Evolutionary conservation across 805 yeast genomes (phyloP).

Genomic region (Yarrowia yakushimensis): DNA sequence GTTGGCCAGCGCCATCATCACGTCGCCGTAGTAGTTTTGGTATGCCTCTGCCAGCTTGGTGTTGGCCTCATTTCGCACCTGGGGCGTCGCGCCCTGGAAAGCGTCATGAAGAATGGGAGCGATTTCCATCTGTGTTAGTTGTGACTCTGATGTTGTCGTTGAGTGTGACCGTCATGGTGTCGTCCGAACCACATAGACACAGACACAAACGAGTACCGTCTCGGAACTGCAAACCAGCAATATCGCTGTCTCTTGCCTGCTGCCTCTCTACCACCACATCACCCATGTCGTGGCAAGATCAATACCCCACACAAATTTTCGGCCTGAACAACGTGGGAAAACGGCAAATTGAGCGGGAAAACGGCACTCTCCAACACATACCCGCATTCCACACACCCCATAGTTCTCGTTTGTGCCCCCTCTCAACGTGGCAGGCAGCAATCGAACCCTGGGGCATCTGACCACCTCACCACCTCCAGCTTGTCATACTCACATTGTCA

Average conservation of each 20-base stretch:
- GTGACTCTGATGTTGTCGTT: too few relatives aligned
- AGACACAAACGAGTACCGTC: too few relatives aligned
- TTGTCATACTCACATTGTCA: neutral
- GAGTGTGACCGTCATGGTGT: too few relatives aligned
- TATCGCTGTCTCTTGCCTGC: too few relatives aligned
- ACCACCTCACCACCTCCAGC: neutral
- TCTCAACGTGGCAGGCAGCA: too few relatives aligned
- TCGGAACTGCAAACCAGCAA: too few relatives aligned
- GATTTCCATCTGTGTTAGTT: slow-evolving; percentile 46
- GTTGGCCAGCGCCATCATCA: slow-evolving; percentile 63
- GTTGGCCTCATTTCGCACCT: slow-evolving; percentile 60
- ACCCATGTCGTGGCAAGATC: too few relatives aligned
- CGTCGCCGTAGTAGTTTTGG: slow-evolving; percentile 68
- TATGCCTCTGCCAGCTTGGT: slow-evolving; percentile 68
- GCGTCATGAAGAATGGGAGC: slow-evolving; percentile 74
- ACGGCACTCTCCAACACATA: neutral
- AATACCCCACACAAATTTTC: neutral
- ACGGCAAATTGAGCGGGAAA: neutral
- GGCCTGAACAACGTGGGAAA: neutral
- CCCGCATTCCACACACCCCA: neutral
- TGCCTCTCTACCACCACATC: too few relatives aligned
- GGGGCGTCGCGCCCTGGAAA: slow-evolving; percentile 57
- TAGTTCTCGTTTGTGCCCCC: too few relatives aligned
- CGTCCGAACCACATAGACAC: too few relatives aligned
- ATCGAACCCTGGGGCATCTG: neutral